Conservation (phyloP, 352 stramenopile genomes). For the Thalassiosira hispida region DNA sequence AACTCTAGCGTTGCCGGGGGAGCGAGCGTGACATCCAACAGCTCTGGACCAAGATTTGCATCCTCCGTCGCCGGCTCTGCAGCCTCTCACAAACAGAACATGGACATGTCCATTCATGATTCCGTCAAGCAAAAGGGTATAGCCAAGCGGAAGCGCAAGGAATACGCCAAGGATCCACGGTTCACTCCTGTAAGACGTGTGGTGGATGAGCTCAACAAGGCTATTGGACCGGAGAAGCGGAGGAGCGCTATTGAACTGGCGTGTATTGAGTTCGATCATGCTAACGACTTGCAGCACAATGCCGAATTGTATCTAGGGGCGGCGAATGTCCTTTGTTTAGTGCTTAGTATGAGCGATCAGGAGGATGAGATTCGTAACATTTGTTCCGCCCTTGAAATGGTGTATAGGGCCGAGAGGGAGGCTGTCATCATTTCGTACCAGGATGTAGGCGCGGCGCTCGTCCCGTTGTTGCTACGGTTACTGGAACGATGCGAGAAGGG, state of each 20-base stretch:
- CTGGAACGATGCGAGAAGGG: conserved; percentile 63
- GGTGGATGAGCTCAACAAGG: conserved; percentile 65
- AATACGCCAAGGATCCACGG: conserved; percentile 41
- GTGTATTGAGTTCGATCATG: conserved; percentile 74
- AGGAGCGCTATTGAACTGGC: conserved; percentile 62
- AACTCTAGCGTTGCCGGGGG: neutral
- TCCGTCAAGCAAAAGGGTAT: conserved; percentile 33
- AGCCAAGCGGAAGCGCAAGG: conserved; percentile 45
- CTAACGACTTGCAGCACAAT: conserved; percentile 63
- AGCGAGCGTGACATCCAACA: conserved; percentile 6
- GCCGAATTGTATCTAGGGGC: conserved; percentile 71
- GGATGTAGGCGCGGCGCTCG: conserved; percentile 60
- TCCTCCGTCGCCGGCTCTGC: neutral
- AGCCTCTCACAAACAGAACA: neutral
- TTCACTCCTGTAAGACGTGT: conserved; percentile 24
- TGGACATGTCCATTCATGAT: conserved; percentile 8
- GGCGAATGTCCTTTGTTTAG: conserved; percentile 65
- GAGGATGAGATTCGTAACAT: conserved; percentile 77
- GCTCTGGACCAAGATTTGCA: conserved; percentile 7
- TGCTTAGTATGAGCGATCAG: conserved; percentile 63
- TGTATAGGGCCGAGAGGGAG: conserved; percentile 64
- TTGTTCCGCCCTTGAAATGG: conserved; percentile 77
- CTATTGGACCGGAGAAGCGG: conserved; percentile 57
- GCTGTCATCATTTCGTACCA: conserved; percentile 69
- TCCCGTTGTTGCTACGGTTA: conserved; percentile 65